Percentiles rank a stretch among this genome's conserved stretches.
Conservation (phyloP, 495 filamentous ascomycete species). For the Neurospora sp. region DNA sequence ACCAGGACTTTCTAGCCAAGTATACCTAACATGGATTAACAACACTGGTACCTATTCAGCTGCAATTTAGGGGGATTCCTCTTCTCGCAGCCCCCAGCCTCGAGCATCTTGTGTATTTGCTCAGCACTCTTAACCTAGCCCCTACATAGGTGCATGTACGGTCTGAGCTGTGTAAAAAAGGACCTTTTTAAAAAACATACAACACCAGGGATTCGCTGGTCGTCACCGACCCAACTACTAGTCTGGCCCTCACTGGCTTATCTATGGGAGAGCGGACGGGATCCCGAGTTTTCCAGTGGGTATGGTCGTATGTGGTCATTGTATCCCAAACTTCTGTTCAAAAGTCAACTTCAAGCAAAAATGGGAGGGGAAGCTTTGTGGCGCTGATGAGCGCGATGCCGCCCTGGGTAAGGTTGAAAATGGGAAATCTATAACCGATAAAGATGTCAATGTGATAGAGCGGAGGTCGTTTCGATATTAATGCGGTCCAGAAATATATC, state of each 20-base stretch:
- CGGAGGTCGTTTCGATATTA: no score
- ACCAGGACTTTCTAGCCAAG: no score
- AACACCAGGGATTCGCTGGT: conserved; percentile 32
- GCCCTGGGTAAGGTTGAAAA: neutral
- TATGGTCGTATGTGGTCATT: neutral
- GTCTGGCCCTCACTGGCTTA: conserved; percentile 15
- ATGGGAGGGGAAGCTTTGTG: neutral
- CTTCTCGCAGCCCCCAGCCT: no score
- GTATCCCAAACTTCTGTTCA: neutral
- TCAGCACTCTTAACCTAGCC: no score
- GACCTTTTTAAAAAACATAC: conserved; percentile 25
- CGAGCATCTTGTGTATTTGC: no score
- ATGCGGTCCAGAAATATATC: no score
- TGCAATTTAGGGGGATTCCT: no score
- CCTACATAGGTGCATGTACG: no score
- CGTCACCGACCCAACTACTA: conserved; percentile 32
- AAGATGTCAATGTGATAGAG: neutral
- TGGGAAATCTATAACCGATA: no score
- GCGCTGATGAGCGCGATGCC: neutral
- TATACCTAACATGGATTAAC: no score
- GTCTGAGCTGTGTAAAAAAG: no score
- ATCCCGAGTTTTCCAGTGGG: conserved; percentile 31
- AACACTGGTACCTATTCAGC: no score
- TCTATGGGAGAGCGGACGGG: conserved; percentile 44
- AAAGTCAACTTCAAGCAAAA: neutral